phyloP scores from a whole-genome alignment of 495 filamentous ascomycete species.

The Penicillium odoratum region DNA sequence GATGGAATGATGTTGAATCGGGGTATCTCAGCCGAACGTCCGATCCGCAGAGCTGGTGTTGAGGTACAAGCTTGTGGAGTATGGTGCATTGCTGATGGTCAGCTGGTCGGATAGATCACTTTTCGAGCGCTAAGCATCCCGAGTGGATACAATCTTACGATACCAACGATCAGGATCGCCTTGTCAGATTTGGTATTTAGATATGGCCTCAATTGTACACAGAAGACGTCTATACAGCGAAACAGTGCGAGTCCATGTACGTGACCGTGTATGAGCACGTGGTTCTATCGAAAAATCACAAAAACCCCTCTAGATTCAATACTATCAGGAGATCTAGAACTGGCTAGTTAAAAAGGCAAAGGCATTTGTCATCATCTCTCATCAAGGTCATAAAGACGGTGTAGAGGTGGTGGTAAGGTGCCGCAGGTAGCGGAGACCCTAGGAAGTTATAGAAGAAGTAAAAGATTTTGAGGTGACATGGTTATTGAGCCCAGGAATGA shows the following conservation, averaged over 20 bases:
- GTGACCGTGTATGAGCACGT: slow-evolving; percentile 11
- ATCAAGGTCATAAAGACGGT: slow-evolving; percentile 54
- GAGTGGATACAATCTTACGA: background rate
- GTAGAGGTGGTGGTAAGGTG: slow-evolving; percentile 51
- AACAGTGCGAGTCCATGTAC: slow-evolving; percentile 2
- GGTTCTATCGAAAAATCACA: slow-evolving; percentile 20
- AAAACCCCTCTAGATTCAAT: slow-evolving; percentile 35
- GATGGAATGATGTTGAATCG: background rate
- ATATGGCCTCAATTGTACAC: slow-evolving; percentile 9
- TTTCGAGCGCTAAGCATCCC: background rate
- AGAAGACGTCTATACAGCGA: slow-evolving; percentile 10
- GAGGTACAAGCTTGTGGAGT: background rate
- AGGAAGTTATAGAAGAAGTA: slow-evolving; percentile 15
- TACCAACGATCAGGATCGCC: slow-evolving; percentile 6
- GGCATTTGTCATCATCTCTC: slow-evolving; percentile 56
- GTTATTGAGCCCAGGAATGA: slow-evolving; percentile 41
- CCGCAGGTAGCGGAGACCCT: slow-evolving; percentile 25
- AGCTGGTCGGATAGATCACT: background rate
- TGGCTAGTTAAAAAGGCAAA: slow-evolving; percentile 37
- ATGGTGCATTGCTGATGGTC: slow-evolving; percentile 1
- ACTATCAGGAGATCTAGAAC: slow-evolving; percentile 41
- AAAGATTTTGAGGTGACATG: background rate
- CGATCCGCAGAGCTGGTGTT: background rate
- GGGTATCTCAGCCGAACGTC: background rate
- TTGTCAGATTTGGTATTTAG: slow-evolving; percentile 10